Evolutionary conservation across 2,329 filamentous ascomycete genomes (phyloP).

Genomic region (Ophiognomonia clavigignenti-juglandacearum): DNA sequence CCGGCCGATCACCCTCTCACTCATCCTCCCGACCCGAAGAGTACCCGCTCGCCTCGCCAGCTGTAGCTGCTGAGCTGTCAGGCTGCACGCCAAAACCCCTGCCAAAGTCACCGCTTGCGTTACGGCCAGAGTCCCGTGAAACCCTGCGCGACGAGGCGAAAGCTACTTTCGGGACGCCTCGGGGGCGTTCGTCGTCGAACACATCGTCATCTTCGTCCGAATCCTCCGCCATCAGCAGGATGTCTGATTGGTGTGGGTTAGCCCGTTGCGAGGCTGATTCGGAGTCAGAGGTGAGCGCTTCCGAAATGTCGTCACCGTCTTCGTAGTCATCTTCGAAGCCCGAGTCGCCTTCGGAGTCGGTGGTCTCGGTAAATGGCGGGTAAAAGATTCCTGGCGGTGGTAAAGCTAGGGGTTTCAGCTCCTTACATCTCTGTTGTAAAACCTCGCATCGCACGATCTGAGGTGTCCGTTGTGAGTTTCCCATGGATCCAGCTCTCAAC

Average conservation of each 20-base stretch:
- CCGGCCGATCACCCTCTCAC: background rate
- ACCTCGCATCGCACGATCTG: constrained; percentile 39
- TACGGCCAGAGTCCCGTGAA: background rate
- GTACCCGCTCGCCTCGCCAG: constrained; percentile 33
- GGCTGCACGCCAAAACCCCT: constrained; percentile 17
- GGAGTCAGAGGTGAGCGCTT: constrained; percentile 24
- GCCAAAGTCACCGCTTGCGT: background rate
- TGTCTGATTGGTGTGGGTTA: constrained; percentile 34
- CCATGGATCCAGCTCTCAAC: constrained; percentile 37
- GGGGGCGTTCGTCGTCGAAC: background rate
- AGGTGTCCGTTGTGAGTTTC: constrained; percentile 26
- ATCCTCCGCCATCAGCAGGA: constrained; percentile 32
- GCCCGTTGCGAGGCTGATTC: constrained; percentile 27
- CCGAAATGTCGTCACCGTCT: constrained; percentile 28
- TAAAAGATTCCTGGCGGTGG: constrained; percentile 50
- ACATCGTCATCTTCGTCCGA: constrained; percentile 35
- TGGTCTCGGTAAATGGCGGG: constrained; percentile 40
- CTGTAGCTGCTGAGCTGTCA: constrained; percentile 36
- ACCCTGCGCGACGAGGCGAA: background rate
- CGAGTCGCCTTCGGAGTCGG: constrained; percentile 19
- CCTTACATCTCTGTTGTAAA: constrained; percentile 35
- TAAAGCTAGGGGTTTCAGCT: constrained; percentile 41
- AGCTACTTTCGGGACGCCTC: background rate
- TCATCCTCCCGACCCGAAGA: constrained; percentile 30
- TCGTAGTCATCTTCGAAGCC: constrained; percentile 23